These are phyloP conservation scores for Helicocarpus griseus DNA, from an alignment of 2,329 filamentous ascomycete genomes.

Conservation along the genomic window DNA sequence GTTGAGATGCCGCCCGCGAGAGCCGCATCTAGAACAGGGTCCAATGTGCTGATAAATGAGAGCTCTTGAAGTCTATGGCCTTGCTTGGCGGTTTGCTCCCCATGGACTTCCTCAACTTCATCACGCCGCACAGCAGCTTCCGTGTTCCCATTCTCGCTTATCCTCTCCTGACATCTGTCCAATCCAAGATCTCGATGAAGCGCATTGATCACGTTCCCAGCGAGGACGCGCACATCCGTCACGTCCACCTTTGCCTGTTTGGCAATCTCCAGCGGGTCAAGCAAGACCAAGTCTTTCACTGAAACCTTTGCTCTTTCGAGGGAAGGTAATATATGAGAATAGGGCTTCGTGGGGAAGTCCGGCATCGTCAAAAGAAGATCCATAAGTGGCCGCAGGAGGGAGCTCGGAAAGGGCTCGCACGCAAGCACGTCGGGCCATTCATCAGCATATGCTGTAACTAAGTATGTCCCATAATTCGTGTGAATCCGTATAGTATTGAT, in stretches of 20 bases:
- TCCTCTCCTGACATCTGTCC: constrained; percentile 10
- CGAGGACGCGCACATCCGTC: constrained; percentile 66
- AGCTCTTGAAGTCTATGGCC: constrained; percentile 16
- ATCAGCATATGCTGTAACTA: not conserved
- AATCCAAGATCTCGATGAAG: constrained; percentile 55
- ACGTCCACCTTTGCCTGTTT: constrained; percentile 76
- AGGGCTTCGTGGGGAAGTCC: constrained; percentile 61
- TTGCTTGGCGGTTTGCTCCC: constrained; percentile 12
- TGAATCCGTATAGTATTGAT: not conserved
- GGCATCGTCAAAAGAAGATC: constrained; percentile 79
- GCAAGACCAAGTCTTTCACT: constrained; percentile 73
- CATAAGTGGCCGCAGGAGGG: constrained; percentile 18
- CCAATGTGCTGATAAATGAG: constrained; percentile 68
- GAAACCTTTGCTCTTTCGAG: constrained; percentile 71
- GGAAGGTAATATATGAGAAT: constrained; percentile 64
- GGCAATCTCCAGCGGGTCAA: constrained; percentile 72
- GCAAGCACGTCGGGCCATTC: not conserved
- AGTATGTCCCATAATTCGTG: not conserved
- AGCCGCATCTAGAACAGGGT: constrained; percentile 58
- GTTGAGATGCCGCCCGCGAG: constrained; percentile 72
- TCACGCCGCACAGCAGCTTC: not conserved
- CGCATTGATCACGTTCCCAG: constrained; percentile 54
- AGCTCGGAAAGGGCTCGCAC: not conserved
- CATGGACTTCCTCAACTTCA: not conserved
- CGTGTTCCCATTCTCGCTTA: constrained; percentile 1